Base-by-base conservation (phyloP, 495 filamentous ascomycete genomes). In the Penicillium cinerascens region DNA sequence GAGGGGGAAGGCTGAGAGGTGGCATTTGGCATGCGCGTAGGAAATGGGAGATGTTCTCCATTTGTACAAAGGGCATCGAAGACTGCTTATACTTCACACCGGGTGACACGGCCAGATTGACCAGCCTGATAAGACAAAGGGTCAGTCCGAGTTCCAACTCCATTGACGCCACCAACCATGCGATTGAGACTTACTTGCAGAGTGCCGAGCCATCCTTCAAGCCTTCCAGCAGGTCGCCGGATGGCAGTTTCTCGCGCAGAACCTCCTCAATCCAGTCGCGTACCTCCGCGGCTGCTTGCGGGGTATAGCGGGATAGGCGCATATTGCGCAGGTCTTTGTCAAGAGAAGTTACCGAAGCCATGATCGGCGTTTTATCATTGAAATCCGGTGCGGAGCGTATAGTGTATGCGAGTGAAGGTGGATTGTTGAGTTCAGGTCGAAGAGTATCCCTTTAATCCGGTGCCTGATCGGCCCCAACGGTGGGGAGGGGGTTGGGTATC, bases 11-110 rank as follows among this genome's bases (percentile, higher is more conserved):
- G 66, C 84, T 88, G 27, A 99, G 76, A 3, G 95, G 93, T 23
- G 87, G 83, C 36, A 78, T 72, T 67, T 95, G 87, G 71, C 90
- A 91, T 44, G 91, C 89, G 58, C 83, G 84, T 42, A 99, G 84
- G 74, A 97, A 99, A 65, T 93, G 88, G 8, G 92, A 95, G 63
- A 99, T 96, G 61, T 99, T 97, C 67, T 99, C 93, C 93, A 96
- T 97, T 70, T 97, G 95, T 27, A 97, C 92, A 70, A 98, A 98
- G 3, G 93, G 93, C 91, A 97, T 97, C 22, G 83, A 63, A 0
- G 89, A 95, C 52, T 83, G 77, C 71, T 96, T 96, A 70, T 78
- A 88, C 45, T 77, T 77, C 67, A 95, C 83, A 37, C 87, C 87
- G 9, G 91, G 87, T 8, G 85, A 86, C 46, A 92, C 75, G 42